Evolutionary conservation across 2,329 filamentous ascomycete species (phyloP).

Genomic region (Colletotrichum truncatum): DNA sequence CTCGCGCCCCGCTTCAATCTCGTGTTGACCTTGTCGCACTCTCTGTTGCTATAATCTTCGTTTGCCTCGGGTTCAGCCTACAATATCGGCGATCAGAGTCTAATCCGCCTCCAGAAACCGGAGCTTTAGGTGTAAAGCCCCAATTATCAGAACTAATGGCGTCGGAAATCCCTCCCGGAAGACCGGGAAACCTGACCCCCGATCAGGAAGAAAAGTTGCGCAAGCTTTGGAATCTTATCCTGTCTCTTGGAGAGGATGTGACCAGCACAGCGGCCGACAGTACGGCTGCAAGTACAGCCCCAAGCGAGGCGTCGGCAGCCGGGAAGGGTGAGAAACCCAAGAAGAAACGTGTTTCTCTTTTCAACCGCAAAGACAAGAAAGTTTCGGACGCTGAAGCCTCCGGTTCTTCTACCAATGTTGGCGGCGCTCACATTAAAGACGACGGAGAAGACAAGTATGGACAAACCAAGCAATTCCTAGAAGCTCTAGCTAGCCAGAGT

Average conservation of each 20-base stretch:
- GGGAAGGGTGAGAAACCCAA: conserved; percentile 67
- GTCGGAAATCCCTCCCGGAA: conserved; percentile 67
- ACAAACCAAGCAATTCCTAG: conserved; percentile 85
- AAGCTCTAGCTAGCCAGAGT: conserved; percentile 78
- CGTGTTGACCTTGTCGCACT: conserved; percentile 20
- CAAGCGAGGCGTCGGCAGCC: conserved; percentile 38
- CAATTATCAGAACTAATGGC: conserved; percentile 45
- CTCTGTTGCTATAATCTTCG: conserved; percentile 20
- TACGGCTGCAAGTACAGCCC: conserved; percentile 36
- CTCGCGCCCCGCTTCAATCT: conserved; percentile 22
- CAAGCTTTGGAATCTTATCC: conserved; percentile 82
- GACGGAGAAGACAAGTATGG: conserved; percentile 90
- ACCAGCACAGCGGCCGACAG: conserved; percentile 34
- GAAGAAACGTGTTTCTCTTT: conserved; percentile 78
- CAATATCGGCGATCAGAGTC: conserved; percentile 3
- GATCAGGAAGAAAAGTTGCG: conserved; percentile 90
- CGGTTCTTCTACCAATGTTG: conserved; percentile 40
- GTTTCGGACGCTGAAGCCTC: conserved; percentile 57
- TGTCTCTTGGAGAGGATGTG: conserved; percentile 65
- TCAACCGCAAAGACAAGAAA: conserved; percentile 70
- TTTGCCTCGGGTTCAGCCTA: conserved; percentile 24
- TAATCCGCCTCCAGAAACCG: background rate
- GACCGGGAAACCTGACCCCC: conserved; percentile 85
- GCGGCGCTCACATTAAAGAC: conserved; percentile 49
- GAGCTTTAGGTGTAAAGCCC: background rate